Base-by-base conservation (phyloP, 495 filamentous ascomycete species). In the Penicillium salamii region DNA sequence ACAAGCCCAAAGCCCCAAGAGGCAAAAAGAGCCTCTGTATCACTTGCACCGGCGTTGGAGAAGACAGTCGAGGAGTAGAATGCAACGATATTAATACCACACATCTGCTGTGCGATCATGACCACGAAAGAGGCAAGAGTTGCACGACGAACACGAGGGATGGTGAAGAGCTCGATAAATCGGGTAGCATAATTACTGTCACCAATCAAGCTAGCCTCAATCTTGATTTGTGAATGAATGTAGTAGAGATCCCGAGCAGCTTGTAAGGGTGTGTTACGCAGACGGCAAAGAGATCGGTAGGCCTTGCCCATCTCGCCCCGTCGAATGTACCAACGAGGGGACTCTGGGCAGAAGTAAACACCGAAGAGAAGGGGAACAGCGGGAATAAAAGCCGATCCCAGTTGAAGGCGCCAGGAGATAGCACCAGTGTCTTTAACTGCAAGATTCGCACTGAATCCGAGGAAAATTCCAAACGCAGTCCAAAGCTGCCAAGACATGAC, bases 41-140 rank as follows among this genome's bases (percentile, higher is more conserved):
- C 62, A 53, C 15, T 62, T 13, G 81, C 79, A 17, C 86, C 83
- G 15, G 87, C 81, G 2, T 88, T 55, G 2, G 57, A 53, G 71
- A 92, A 92, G 41, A 93, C 74, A 7, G 87, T 87, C 1, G 83
- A 84, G 0, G 81, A 86, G 68, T 93, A 96, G 73, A 93, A 93
- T 12, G 89, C 84, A 34, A 91, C 87, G 63, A 92, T 87, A 68
- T 63, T 63, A 28, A 63, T 88, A 52, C 88, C 88, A 62, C 89
- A 93, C 84, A 95, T 89, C 69, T 95, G 89, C 71, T 93, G 87
- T 7, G 81, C 83, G 54, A 88, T 77, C 81, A 89, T 89, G 43
- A 90, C 85, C 1, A 78, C 72, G 48, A 72, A 76, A 0, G 80
- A 82, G 28, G 84, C 86, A 20, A 82, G 72, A 19, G 80, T 87